These are phyloP conservation scores for Teratosphaeria gauchensis DNA, from an alignment of 2,329 filamentous ascomycete genomes.

Conservation along the genomic window DNA sequence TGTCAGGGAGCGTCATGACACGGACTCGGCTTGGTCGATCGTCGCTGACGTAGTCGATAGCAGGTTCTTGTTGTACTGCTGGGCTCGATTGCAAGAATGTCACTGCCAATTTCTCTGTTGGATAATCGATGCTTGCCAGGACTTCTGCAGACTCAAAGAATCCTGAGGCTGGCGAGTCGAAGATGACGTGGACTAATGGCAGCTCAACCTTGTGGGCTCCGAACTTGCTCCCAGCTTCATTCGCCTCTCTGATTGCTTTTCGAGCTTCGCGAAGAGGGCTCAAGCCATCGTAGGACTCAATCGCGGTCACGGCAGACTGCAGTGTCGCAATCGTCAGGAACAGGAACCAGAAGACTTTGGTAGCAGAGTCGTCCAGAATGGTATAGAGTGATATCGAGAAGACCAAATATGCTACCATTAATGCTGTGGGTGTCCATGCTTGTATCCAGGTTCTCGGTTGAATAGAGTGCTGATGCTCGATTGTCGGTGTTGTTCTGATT, in stretches of 20 bases:
- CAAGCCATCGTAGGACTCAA: slow-evolving; percentile 14
- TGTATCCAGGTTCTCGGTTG: background rate
- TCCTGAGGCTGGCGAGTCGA: slow-evolving; percentile 1
- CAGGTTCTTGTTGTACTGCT: background rate
- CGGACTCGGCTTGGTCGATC: background rate
- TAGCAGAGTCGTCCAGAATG: slow-evolving; percentile 4
- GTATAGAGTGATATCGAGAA: slow-evolving; percentile 16
- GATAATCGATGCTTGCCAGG: background rate
- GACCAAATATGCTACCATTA: slow-evolving; percentile 13
- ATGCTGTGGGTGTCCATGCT: slow-evolving; percentile 8
- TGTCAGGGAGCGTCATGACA: background rate
- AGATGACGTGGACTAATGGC: slow-evolving; percentile 10
- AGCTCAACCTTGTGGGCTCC: slow-evolving; percentile 5
- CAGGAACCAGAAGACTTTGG: slow-evolving; percentile 15
- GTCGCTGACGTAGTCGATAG: background rate
- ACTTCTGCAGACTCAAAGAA: background rate
- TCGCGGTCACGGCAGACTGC: slow-evolving; percentile 6
- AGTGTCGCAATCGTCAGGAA: slow-evolving; percentile 12
- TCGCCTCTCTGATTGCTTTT: slow-evolving; percentile 7
- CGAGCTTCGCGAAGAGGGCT: slow-evolving; percentile 10
- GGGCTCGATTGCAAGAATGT: background rate
- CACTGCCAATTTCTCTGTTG: background rate
- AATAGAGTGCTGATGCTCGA: slow-evolving; percentile 1
- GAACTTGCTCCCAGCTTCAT: slow-evolving; percentile 2
- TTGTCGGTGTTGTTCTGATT: background rate